Evolutionary conservation across 345 rosid genomes (phyloP).

Genomic region (Lepidium didymum): DNA sequence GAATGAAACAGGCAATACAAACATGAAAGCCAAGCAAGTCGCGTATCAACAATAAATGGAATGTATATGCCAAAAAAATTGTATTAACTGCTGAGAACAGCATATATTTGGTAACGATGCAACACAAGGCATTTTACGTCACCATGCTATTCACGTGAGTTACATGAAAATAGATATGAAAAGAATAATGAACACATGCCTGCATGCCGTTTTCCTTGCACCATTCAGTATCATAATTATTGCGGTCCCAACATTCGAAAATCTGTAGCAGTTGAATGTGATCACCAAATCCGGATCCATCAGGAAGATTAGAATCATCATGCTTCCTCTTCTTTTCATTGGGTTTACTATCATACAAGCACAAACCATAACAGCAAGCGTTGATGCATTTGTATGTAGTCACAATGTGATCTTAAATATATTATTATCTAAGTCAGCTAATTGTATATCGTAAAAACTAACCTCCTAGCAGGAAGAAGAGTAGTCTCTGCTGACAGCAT

Average conservation of each 20-base stretch:
- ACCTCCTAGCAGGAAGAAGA: slow-evolving; percentile 75
- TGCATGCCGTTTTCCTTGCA: slow-evolving; percentile 69
- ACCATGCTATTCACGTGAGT: neutral
- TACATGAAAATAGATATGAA: neutral
- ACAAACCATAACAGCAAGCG: neutral
- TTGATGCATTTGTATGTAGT: neutral
- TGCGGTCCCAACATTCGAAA: slow-evolving; percentile 69
- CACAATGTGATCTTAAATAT: slow-evolving; percentile 4
- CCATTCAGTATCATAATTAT: slow-evolving; percentile 64
- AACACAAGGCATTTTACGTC: neutral
- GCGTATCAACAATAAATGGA: neutral
- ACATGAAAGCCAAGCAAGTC: neutral
- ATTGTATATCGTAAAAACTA: slow-evolving; percentile 17
- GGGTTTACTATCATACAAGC: slow-evolving; percentile 41
- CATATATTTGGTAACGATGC: neutral
- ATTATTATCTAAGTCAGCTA: neutral
- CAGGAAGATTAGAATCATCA: slow-evolving; percentile 58
- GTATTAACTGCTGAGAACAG: neutral
- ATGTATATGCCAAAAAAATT: neutral
- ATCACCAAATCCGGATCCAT: slow-evolving; percentile 93
- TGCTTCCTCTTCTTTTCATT: slow-evolving; percentile 81
- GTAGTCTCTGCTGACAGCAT: slow-evolving; percentile 93
- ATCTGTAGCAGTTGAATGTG: slow-evolving; percentile 91
- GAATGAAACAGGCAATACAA: neutral
- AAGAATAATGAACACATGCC: slow-evolving; percentile 34